phyloP scores from a whole-genome alignment of 371 early-diverging fungal genomes.

The Choanephora cucurbitarum region DNA sequence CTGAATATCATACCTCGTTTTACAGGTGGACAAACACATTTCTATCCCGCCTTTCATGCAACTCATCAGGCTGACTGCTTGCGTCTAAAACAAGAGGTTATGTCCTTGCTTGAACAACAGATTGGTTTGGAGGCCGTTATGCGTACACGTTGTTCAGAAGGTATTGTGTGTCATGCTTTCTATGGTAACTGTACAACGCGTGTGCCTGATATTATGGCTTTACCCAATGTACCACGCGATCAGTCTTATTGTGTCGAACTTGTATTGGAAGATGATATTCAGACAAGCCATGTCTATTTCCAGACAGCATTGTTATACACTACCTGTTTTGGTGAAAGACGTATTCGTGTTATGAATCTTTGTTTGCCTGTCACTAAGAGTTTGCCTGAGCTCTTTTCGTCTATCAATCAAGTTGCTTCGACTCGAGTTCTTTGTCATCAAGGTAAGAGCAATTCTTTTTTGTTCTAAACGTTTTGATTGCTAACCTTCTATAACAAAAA shows the following conservation, averaged over 20 bases:
- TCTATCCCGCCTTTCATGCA: constrained; percentile 83
- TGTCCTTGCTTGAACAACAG: constrained; percentile 63
- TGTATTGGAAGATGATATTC: constrained; percentile 74
- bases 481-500: too few species aligned
- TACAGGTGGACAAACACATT: constrained; percentile 88
- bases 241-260: constrained; percentile 85
- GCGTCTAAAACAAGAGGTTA: constrained; percentile 74
- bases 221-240: constrained; percentile 86
- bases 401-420: constrained; percentile 73
- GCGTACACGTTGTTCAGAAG: constrained; percentile 83
- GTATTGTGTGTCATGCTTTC: constrained; percentile 74
- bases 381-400: constrained; percentile 68
- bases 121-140: constrained; percentile 88
- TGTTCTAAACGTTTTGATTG: neutral
- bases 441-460: constrained; percentile 41
- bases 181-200: constrained; percentile 88
- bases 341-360: constrained; percentile 84
- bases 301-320: constrained; percentile 89
- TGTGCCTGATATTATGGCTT: constrained; percentile 79
- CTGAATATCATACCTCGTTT: constrained; percentile 74
- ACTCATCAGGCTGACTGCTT: constrained; percentile 62
- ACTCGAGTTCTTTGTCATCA: constrained; percentile 65
- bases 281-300: constrained; percentile 68
- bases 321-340: constrained; percentile 69
- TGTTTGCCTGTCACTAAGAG: constrained; percentile 75